Evolutionary conservation across 2,329 filamentous ascomycete species (phyloP).

Genomic region (Lachnum nothofagi): DNA sequence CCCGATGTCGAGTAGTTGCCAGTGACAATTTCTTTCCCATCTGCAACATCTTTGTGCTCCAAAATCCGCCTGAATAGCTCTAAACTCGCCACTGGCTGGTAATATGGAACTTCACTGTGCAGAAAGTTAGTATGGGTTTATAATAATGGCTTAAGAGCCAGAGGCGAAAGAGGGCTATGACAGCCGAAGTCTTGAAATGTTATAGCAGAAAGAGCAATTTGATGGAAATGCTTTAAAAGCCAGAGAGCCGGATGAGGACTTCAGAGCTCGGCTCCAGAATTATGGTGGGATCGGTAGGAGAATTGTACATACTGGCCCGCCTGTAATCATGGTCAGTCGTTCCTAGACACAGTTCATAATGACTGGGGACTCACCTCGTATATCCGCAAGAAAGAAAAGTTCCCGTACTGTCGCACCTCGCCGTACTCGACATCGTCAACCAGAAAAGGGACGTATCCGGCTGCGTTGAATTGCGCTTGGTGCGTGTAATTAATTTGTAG

Average conservation of each 20-base stretch:
- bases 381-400: constrained; percentile 32
- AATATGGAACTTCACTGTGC: constrained; percentile 24
- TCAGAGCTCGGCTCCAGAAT: too few relatives aligned
- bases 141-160: too few relatives aligned
- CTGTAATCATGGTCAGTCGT: neutral
- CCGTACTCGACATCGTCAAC: constrained; percentile 52
- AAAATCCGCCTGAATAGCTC: constrained; percentile 30
- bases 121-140: too few relatives aligned
- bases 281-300: too few relatives aligned
- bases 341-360: too few relatives aligned
- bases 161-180: too few relatives aligned
- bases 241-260: too few relatives aligned
- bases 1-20: constrained; percentile 22
- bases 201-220: too few relatives aligned
- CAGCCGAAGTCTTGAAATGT: too few relatives aligned
- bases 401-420: constrained; percentile 55
- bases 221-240: too few relatives aligned
- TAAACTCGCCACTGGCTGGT: constrained; percentile 25
- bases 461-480: constrained; percentile 44
- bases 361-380: constrained; percentile 24
- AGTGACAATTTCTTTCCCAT: constrained; percentile 35
- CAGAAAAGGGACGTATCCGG: constrained; percentile 53
- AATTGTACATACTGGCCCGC: too few relatives aligned
- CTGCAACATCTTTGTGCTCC: constrained; percentile 36
- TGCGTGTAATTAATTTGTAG: constrained; percentile 44